These are phyloP conservation scores for Draba incana DNA, from an alignment of 345 rosid genomes.

Conservation along the genomic window DNA sequence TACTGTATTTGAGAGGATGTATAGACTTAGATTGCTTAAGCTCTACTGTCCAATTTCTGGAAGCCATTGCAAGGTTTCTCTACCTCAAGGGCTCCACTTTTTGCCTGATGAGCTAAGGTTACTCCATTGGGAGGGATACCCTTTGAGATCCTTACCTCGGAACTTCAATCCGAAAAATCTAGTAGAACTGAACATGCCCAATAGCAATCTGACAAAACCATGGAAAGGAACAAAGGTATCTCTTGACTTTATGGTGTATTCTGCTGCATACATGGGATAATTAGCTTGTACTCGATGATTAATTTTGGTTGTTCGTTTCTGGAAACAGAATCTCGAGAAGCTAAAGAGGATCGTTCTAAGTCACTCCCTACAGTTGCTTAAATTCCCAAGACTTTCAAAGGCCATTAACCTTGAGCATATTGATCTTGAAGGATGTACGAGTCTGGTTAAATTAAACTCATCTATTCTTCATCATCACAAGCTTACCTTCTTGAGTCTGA, in stretches of 20 bases:
- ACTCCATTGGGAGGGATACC: constrained; percentile 38
- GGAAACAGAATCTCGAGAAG: constrained; percentile 29
- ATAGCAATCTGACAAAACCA: constrained; percentile 20
- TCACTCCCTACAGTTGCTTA: constrained; percentile 15
- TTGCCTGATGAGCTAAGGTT: constrained; percentile 34
- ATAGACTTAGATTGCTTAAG: constrained; percentile 37
- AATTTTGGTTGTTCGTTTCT: constrained; percentile 12
- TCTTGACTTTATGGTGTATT: not conserved
- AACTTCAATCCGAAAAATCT: constrained; percentile 28
- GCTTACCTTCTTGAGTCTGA: constrained; percentile 34
- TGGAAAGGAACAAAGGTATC: constrained; percentile 39
- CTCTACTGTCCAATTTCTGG: not conserved
- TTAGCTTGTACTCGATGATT: not conserved
- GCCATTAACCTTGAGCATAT: constrained; percentile 29
- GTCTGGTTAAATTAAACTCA: constrained; percentile 26
- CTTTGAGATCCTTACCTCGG: constrained; percentile 35
- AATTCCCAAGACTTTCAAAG: constrained; percentile 28
- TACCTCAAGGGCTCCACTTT: constrained; percentile 8
- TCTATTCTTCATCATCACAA: constrained; percentile 29
- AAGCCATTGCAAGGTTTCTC: not conserved
- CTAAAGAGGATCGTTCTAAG: constrained; percentile 23
- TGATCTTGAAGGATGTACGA: constrained; percentile 41
- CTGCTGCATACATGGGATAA: not conserved
- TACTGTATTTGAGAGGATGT: constrained; percentile 31
- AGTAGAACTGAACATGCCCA: constrained; percentile 32